A percentile compares a stretch with the other conserved stretches of the same genome.
phyloP scores from a whole-genome alignment of 2,329 filamentous ascomycete genomes.

The Elsinoe perseae region DNA sequence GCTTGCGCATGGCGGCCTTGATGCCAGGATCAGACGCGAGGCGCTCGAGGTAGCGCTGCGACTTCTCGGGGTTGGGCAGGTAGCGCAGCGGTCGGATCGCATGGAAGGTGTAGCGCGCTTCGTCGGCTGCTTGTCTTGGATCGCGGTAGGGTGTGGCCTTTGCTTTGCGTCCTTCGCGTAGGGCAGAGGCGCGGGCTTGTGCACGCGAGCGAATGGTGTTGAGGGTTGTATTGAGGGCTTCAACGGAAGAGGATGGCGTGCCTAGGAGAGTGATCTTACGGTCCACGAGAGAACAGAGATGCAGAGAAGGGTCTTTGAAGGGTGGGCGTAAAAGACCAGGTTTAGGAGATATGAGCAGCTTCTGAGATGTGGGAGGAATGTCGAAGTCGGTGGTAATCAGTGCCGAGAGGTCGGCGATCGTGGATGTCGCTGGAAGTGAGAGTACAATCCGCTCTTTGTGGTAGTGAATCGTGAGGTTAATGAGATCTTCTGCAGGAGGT shows the following conservation, averaged over 20 bases:
- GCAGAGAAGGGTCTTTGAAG: constrained; percentile 51
- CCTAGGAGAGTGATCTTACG: constrained; percentile 62
- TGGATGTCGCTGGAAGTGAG: constrained; percentile 41
- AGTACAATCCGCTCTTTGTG: constrained; percentile 46
- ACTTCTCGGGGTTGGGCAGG: constrained; percentile 67
- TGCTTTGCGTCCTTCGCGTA: constrained; percentile 33
- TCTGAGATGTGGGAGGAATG: constrained; percentile 58
- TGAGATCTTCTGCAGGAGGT: constrained; percentile 24
- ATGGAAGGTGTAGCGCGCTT: constrained; percentile 71
- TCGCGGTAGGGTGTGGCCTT: constrained; percentile 32
- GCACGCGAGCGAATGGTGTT: constrained; percentile 44
- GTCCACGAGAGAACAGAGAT: constrained; percentile 42
- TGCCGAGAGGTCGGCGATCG: constrained; percentile 51
- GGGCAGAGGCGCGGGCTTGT: constrained; percentile 31
- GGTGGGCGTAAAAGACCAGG: constrained; percentile 57
- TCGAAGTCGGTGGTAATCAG: constrained; percentile 50
- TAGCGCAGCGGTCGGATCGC: constrained; percentile 66
- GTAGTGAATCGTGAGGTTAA: constrained; percentile 44
- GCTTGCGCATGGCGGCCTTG: constrained; percentile 70
- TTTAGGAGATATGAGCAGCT: constrained; percentile 58
- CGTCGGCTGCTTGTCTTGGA: constrained; percentile 46
- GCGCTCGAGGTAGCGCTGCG: constrained; percentile 62
- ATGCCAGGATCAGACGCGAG: constrained; percentile 80
- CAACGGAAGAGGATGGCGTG: constrained; percentile 53
- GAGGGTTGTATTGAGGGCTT: constrained; percentile 46